These are phyloP conservation scores for Mucor saturninus DNA, from an alignment of 371 early-diverging fungal species.

Conservation along the genomic window DNA sequence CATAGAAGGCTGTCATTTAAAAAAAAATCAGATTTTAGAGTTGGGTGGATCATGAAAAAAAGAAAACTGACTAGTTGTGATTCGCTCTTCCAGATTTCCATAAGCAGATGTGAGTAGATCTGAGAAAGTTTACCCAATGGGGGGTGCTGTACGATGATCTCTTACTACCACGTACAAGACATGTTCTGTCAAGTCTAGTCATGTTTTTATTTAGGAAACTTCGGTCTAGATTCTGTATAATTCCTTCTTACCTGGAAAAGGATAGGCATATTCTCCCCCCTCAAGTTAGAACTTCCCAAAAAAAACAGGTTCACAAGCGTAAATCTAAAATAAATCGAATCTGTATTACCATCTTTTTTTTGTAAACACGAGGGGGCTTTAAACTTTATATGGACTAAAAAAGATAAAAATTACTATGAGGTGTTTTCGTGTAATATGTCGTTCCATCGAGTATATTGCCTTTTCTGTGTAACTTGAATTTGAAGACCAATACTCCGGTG, in stretches of 20 bases:
- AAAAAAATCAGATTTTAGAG: not conserved
- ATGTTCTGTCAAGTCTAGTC: conserved; percentile 39
- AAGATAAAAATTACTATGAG: too few species aligned
- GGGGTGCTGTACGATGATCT: conserved; percentile 63
- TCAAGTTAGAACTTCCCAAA: conserved; percentile 81
- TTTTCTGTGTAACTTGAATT: conserved; percentile 80
- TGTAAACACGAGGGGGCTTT: not conserved
- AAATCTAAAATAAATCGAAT: conserved; percentile 42
- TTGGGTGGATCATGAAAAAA: not conserved
- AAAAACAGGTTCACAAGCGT: conserved; percentile 79
- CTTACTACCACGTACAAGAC: conserved; percentile 57
- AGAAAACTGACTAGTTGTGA: conserved; percentile 46
- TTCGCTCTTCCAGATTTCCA: conserved; percentile 77
- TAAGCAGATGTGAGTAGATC: conserved; percentile 67
- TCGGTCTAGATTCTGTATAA: not conserved
- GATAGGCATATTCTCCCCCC: conserved; percentile 74
- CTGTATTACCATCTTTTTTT: not conserved
- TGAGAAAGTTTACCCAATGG: conserved; percentile 58
- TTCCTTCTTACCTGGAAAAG: conserved; percentile 62
- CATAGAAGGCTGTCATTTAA: conserved; percentile 27
- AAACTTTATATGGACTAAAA: conserved; percentile 33
- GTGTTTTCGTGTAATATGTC: not conserved
- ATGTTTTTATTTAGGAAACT: not conserved
- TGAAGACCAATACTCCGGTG: conserved; percentile 78
- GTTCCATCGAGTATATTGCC: conserved; percentile 38